Base-by-base conservation (phyloP, 768 basidiomycete genomes). In the Mrakia blollopis region DNA sequence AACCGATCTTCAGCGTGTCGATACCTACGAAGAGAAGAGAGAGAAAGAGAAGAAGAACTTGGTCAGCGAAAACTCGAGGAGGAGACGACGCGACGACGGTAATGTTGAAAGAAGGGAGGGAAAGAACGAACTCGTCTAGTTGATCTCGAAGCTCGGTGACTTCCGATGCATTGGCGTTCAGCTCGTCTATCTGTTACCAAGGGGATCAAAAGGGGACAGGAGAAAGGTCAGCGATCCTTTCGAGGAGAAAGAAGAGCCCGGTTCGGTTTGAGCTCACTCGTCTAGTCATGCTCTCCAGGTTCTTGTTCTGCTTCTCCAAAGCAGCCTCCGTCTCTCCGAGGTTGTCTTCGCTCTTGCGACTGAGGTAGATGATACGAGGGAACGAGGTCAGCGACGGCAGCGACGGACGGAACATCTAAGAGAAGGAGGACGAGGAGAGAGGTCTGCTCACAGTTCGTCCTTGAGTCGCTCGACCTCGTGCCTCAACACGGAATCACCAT, bases 341-440 rank as follows among this genome's bases (percentile, higher is more conserved):
- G 81, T 92, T 92, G 78, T 98, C 94, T 85, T 97, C 95, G 81
- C 92, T 94, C 87, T 92, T 96, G 85, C 92, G 91, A 80, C 94
- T 95, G 0, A 44, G 0, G 11, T 73, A 32, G 62, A 28, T 72
- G 78, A 61, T 30, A 30, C 28, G 39, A 37, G 3, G 37, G 28
- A 44, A 9, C 54, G 10, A 25, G 7, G 57, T 57, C 57, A 57
- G 8, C 1, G 23, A 18, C 13, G 25, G n/a, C 25, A 39, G n/a
- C 57, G 25, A 61, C n/a, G n/a, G 60, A 39, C 71, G 18, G n/a
- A n/a, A n/a, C n/a, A n/a, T n/a, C n/a, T n/a, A n/a, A 35, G 47
- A 21, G 35, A 73, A 52, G 18, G 13, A 4, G 0, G 63, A 47
- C 13, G 14, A 23, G 39, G 9, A 37, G 13, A 37, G 70, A 8